Conservation (phyloP, 2,329 filamentous ascomycete genomes). For the Sporothrix brunneoviolacea region DNA sequence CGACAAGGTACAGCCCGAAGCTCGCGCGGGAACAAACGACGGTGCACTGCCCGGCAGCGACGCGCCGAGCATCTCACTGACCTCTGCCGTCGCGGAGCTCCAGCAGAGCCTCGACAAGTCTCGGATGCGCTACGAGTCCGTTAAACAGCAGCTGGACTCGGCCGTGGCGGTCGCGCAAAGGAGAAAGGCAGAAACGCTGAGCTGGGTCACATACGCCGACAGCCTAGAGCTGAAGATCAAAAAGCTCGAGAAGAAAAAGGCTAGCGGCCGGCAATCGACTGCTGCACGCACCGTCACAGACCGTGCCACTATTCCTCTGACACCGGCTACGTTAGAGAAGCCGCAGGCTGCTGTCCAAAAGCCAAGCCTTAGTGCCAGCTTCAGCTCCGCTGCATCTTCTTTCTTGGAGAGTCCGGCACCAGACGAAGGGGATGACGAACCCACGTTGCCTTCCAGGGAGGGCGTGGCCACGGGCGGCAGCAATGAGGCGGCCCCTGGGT, state of each 20-base stretch:
- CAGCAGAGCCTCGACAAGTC: slow-evolving; percentile 15
- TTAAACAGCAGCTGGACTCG: slow-evolving; percentile 28
- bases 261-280: not conserved
- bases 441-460: not conserved
- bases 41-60: not conserved
- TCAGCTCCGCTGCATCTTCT: not conserved
- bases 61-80: too few species aligned
- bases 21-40: too few species aligned
- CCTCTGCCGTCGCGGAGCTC: not conserved
- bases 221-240: slow-evolving; percentile 37
- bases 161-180: slow-evolving; percentile 33
- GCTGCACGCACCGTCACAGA: not conserved
- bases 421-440: not conserved
- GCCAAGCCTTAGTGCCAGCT: slow-evolving; percentile 12
- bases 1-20: too few species aligned
- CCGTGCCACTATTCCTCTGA: not conserved
- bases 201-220: slow-evolving; percentile 41
- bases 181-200: slow-evolving; percentile 35
- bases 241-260: slow-evolving; percentile 32
- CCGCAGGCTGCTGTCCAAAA: not conserved
- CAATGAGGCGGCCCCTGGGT: slow-evolving; percentile 7
- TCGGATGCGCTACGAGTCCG: slow-evolving; percentile 6
- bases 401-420: not conserved
- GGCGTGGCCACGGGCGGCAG: not conserved
- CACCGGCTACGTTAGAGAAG: not conserved